A percentile compares a stretch with the other conserved stretches of the same genome.
phyloP scores from a whole-genome alignment of 2,329 filamentous ascomycete species.

The Diaporthe citrichinensis region DNA sequence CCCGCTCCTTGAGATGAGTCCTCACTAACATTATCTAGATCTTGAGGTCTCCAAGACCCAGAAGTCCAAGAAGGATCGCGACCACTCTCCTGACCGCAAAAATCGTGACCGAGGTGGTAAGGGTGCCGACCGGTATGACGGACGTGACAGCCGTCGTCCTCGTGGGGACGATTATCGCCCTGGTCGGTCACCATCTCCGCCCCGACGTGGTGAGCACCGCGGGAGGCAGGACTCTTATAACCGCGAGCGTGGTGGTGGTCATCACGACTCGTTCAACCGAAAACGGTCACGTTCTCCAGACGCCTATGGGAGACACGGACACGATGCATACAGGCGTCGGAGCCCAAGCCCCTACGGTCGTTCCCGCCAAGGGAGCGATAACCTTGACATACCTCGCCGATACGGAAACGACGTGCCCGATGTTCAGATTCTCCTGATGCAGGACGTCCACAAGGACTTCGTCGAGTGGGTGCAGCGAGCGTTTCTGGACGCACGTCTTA shows the following conservation, averaged over 20 bases:
- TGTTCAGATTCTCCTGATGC: slow-evolving; percentile 87
- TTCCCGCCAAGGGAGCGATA: slow-evolving; percentile 68
- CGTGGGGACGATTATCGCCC: slow-evolving; percentile 74
- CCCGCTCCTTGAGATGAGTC: background rate
- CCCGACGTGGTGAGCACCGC: slow-evolving; percentile 69
- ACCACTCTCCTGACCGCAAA: slow-evolving; percentile 73
- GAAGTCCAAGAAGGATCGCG: slow-evolving; percentile 73
- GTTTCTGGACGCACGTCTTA: slow-evolving; percentile 80
- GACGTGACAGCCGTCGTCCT: slow-evolving; percentile 63
- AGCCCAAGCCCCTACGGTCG: slow-evolving; percentile 76
- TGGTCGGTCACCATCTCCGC: slow-evolving; percentile 68
- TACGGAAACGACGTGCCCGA: slow-evolving; percentile 85
- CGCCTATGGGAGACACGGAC: slow-evolving; percentile 57
- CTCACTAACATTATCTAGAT: slow-evolving; percentile 67
- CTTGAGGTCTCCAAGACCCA: slow-evolving; percentile 92
- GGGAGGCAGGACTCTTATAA: slow-evolving; percentile 66
- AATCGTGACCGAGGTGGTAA: slow-evolving; percentile 57
- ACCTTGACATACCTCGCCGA: slow-evolving; percentile 80
- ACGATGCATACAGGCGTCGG: slow-evolving; percentile 73
- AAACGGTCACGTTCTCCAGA: slow-evolving; percentile 78
- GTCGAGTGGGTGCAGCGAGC: slow-evolving; percentile 84
- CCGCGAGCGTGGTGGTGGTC: slow-evolving; percentile 61
- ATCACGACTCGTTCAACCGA: slow-evolving; percentile 55
- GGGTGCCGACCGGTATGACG: slow-evolving; percentile 64
- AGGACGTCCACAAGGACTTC: slow-evolving; percentile 84